A percentile compares a stretch with the other conserved stretches of the same genome.
These are phyloP conservation scores for Penicillium cataractarum DNA, from an alignment of 495 filamentous ascomycete genomes.

Conservation along the genomic window DNA sequence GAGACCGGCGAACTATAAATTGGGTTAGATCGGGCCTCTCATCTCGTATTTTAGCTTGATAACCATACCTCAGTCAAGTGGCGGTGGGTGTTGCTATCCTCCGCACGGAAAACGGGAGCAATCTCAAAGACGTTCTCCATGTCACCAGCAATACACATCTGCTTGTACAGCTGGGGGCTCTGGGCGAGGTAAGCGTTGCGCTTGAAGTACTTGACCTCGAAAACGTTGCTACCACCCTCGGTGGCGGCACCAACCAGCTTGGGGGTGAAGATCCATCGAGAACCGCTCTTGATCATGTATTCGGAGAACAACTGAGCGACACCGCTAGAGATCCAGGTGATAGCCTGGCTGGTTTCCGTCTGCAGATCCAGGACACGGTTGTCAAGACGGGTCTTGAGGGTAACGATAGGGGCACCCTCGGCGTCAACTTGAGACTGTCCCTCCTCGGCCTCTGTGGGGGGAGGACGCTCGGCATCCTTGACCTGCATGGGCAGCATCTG, in stretches of 20 bases:
- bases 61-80: slow-evolving; percentile 82
- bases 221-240: slow-evolving; percentile 92
- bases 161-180: slow-evolving; percentile 95
- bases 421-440: slow-evolving; percentile 52
- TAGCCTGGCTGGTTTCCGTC: slow-evolving; percentile 84
- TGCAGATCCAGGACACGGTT: slow-evolving; percentile 92
- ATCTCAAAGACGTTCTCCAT: slow-evolving; percentile 88
- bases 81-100: slow-evolving; percentile 94
- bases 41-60: neutral
- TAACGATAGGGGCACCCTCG: slow-evolving; percentile 64
- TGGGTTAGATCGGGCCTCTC: slow-evolving; percentile 49
- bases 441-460: slow-evolving; percentile 49
- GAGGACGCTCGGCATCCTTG: slow-evolving; percentile 61
- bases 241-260: slow-evolving; percentile 89
- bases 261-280: slow-evolving; percentile 87
- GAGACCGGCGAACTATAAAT: slow-evolving; percentile 77
- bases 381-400: slow-evolving; percentile 76
- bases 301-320: slow-evolving; percentile 79
- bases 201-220: slow-evolving; percentile 90
- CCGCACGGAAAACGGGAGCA: slow-evolving; percentile 91
- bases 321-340: slow-evolving; percentile 78
- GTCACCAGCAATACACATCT: slow-evolving; percentile 92
- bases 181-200: slow-evolving; percentile 85
- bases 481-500: slow-evolving; percentile 73
- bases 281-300: slow-evolving; percentile 74